Evolutionary conservation across 306 rosid genomes (phyloP).

Genomic region (Cicer judaicum): DNA sequence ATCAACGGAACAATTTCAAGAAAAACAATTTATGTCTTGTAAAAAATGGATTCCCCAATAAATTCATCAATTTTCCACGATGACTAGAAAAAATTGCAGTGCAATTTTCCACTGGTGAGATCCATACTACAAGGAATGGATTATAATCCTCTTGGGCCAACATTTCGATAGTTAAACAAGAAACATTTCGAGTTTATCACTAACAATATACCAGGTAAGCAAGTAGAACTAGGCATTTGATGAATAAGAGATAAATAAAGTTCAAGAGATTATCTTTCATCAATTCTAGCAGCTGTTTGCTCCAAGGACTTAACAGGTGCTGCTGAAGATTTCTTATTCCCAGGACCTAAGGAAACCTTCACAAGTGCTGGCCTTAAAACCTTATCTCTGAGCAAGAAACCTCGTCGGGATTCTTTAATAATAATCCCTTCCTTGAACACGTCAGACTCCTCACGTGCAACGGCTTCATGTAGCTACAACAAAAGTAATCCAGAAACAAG

Average conservation of each 20-base stretch:
- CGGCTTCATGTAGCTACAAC: slow-evolving; percentile 78
- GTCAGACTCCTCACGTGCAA: slow-evolving; percentile 80
- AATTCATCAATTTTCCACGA: slow-evolving; percentile 6
- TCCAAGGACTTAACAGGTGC: slow-evolving; percentile 50
- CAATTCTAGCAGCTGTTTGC: slow-evolving; percentile 62
- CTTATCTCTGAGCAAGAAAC: slow-evolving; percentile 71
- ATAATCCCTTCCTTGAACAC: slow-evolving; percentile 81
- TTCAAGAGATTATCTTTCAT: slow-evolving; percentile 55
- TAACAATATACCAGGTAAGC: slow-evolving; percentile 25
- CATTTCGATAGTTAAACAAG: slow-evolving; percentile 12
- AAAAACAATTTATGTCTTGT: slow-evolving; percentile 22
- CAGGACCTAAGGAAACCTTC: slow-evolving; percentile 82
- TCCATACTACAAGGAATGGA: slow-evolving; percentile 37
- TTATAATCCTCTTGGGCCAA: slow-evolving; percentile 12
- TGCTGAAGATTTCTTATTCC: slow-evolving; percentile 52
- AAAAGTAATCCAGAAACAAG: slow-evolving; percentile 34
- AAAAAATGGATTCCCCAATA: slow-evolving; percentile 29
- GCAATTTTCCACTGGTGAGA: slow-evolving; percentile 16
- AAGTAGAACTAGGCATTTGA: slow-evolving; percentile 25
- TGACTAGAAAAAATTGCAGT: slow-evolving; percentile 35
- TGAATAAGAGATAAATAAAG: slow-evolving; percentile 16
- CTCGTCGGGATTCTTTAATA: slow-evolving; percentile 75
- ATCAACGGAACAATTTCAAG: slow-evolving; percentile 13
- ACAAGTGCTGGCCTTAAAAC: slow-evolving; percentile 89
- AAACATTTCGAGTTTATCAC: slow-evolving; percentile 34